Evolutionary conservation across 202 grass and related monocot species (phyloP), one percentile per base, ranked within the genome.

Genomic region (Panicum virgatum): DNA sequence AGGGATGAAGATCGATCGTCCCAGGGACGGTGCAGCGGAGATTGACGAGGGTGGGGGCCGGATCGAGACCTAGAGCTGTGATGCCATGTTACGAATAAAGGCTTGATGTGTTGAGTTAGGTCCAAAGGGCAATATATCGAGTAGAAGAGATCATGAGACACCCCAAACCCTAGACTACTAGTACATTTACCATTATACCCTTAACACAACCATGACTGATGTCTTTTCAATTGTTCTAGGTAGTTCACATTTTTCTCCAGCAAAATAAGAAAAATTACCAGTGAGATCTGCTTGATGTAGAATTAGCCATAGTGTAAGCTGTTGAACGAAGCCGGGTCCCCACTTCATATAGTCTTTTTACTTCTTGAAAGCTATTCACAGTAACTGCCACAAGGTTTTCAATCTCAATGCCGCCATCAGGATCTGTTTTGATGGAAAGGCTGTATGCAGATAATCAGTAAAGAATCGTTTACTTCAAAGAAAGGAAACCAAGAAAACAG

Each of bases 211-310:
- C 25, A 58, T 83, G 56, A 7, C 38, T 54, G 43, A 72, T 64
- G 26, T 58, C 25, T 79, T 79, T 46, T 73, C 42, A 82, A 36
- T 62, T 80, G 50, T 20, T 62, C 61, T 64, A 46, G 48, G n/a
- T 14, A 60, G 6, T 22, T 42, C 2, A 30, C 75, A 9, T 43
- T 86, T 69, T 72, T 75, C 19, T 48, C 58, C 54, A 67, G 47
- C 50, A 40, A 39, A 69, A 54, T 75, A 62, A 66, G 74, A 7
- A 10, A 78, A 7, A 10, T 87, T 95, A 98, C 96, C 96, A 96
- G 85, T 98, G 96, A 65, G 96, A 98, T 93, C 92, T 89, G 87
- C 96, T 98, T 78, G 96, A 98, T 12, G 83, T 93, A 75, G 86
- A 91, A 85, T 98, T 98, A 44, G 84, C 93, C 84, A 92, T 95